Evolutionary conservation across 1,139 yeast species (phyloP), one percentile per base, ranked within the genome.

Genomic region (Taiozyma onychis): DNA sequence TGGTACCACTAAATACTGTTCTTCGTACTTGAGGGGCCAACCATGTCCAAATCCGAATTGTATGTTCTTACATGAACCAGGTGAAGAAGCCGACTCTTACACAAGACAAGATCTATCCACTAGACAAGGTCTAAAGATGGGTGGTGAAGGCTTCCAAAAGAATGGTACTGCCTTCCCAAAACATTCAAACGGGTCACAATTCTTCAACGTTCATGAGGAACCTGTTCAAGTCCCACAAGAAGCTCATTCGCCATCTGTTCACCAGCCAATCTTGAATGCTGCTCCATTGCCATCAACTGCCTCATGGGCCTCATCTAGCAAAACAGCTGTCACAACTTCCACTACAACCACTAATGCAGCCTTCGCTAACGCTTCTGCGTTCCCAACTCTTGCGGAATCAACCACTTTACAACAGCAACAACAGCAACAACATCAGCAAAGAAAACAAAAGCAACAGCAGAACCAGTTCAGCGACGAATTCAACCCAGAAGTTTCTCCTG

Each of bases 31-130:
- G 57, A 80, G 98, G 57, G 97, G 97, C 41, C 96, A 89, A 66
- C 85, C 95, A 22, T 95, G 99, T 71, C 99, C 97, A 53, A 95
- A 95, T 69, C 99, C 99, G 54, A 90, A 90, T 66, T 95, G 99
- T 76, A 95, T 95, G 99, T 95, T 93, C 65, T 76, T 95, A 62
- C 99, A 95, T 67, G 99, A 95, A 68, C 99, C 99, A 3, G 99
- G 99, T 53, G 99, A 95, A 72, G 99, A 95, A 67, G 98, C 98
- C 1, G 99, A 95, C 63, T 85, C 96, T 8, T 93, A 89, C 69
- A 88, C 97, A 35, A 83, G 97, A 69, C 95, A 91, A 66, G 97
- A 91, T 65, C 76, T 90, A 65, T 84, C 91, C 14, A 87, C 95
- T 16, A 87, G 88, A 65, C 90, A 87, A 62, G 83, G 83, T 58